Evolutionary conservation across 768 basidiomycete genomes (phyloP).

Genomic region (Russula lepida): DNA sequence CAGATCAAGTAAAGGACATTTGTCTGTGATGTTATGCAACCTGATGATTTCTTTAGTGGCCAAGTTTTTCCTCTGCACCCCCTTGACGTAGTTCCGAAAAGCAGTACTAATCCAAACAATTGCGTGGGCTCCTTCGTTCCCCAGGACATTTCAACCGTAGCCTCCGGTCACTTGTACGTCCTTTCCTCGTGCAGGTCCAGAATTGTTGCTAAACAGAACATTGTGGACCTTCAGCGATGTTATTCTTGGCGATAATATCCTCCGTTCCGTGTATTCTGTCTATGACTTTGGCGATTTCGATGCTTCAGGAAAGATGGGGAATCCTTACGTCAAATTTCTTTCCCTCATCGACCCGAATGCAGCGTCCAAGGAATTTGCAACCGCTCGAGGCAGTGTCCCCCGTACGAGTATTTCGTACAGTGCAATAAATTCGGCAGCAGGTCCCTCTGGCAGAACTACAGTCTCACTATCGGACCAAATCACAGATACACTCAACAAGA

Average conservation of each 20-base stretch:
- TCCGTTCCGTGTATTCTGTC: slow-evolving; percentile 74
- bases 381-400: slow-evolving; percentile 54
- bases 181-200: background rate
- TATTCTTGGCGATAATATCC: slow-evolving; percentile 74
- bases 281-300: slow-evolving; percentile 83
- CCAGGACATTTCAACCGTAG: slow-evolving; percentile 42
- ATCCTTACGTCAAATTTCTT: slow-evolving; percentile 72
- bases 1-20: slow-evolving; percentile 55
- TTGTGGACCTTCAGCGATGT: slow-evolving; percentile 48
- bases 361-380: slow-evolving; percentile 65
- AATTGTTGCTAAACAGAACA: background rate
- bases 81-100: slow-evolving; percentile 55
- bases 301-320: slow-evolving; percentile 51
- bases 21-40: background rate
- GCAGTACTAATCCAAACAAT: slow-evolving; percentile 34
- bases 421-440: slow-evolving; percentile 32
- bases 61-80: slow-evolving; percentile 73
- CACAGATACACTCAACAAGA: slow-evolving; percentile 49
- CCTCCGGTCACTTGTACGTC: slow-evolving; percentile 49
- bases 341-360: slow-evolving; percentile 58
- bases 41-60: slow-evolving; percentile 36
- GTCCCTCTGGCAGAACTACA: slow-evolving; percentile 34
- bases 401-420: slow-evolving; percentile 62
- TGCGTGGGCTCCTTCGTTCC: slow-evolving; percentile 78
- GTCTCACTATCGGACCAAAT: slow-evolving; percentile 53